A percentile compares a stretch with the other conserved stretches of the same genome.
phyloP scores from a whole-genome alignment of 257 asterid species.

The Capsicum rhomboideum region DNA sequence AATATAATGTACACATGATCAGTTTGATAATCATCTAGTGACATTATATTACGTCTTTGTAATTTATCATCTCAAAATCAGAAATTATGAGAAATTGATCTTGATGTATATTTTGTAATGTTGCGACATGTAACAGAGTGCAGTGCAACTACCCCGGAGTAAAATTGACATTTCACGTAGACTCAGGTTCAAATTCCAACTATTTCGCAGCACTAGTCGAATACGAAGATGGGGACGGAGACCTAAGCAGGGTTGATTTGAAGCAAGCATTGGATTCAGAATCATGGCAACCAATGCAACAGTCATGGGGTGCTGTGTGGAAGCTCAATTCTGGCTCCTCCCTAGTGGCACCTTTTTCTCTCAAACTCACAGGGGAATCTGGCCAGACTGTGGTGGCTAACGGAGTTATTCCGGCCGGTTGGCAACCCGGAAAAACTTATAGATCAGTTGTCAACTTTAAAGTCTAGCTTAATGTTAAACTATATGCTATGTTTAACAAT shows the following conservation, averaged over 20 bases:
- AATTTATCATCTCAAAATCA: background rate
- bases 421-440: conserved; percentile 49
- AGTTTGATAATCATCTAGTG: background rate
- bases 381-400: conserved; percentile 47
- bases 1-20: too few species aligned
- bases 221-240: conserved; percentile 61
- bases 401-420: conserved; percentile 64
- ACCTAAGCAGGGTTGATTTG: conserved; percentile 36
- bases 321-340: conserved; percentile 29
- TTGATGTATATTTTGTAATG: background rate
- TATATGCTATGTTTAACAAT: background rate
- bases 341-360: conserved; percentile 47
- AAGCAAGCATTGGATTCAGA: conserved; percentile 34
- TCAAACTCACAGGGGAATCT: conserved; percentile 40
- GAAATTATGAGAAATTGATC: too few species aligned
- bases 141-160: conserved; percentile 55
- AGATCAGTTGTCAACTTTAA: conserved; percentile 58
- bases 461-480: background rate
- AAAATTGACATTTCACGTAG: conserved; percentile 55
- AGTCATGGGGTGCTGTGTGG: conserved; percentile 80
- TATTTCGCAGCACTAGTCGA: conserved; percentile 60
- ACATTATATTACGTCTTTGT: background rate
- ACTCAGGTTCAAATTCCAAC: conserved; percentile 60
- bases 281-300: conserved; percentile 47
- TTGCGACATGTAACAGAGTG: conserved; percentile 27